Conservation (phyloP, 2,329 filamentous ascomycete genomes). For the Rutstroemia sp. region DNA sequence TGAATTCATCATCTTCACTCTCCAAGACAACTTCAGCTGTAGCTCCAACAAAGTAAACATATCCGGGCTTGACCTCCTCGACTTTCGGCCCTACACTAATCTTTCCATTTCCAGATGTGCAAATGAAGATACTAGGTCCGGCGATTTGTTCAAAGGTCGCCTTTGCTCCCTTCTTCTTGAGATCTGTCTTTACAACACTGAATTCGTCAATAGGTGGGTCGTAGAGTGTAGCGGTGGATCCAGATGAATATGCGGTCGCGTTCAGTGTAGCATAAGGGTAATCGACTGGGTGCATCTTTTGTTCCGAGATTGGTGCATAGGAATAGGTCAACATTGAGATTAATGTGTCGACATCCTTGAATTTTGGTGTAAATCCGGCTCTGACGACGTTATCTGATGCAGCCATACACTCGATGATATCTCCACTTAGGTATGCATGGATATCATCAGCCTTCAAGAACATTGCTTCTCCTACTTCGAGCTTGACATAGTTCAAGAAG, state of each 20-base stretch:
- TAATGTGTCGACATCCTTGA: conserved; percentile 88
- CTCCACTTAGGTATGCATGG: conserved; percentile 86
- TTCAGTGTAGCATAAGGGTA: conserved; percentile 85
- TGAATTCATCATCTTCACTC: conserved; percentile 65
- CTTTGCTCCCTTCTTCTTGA: conserved; percentile 67
- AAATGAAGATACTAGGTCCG: conserved; percentile 89
- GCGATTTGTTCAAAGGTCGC: conserved; percentile 81
- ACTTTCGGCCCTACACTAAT: conserved; percentile 80
- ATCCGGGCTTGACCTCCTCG: conserved; percentile 65
- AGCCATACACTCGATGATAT: conserved; percentile 99
- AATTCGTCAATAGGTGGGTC: conserved; percentile 97
- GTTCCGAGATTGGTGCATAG: conserved; percentile 87
- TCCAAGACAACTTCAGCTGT: conserved; percentile 78
- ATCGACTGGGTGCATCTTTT: conserved; percentile 82
- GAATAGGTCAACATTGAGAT: conserved; percentile 91
- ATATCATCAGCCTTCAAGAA: conserved; percentile 96
- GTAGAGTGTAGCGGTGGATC: conserved; percentile 68
- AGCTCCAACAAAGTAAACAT: conserved; percentile 80
- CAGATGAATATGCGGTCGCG: conserved; percentile 70
- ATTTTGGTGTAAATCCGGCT: conserved; percentile 95
- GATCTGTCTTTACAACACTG: conserved; percentile 72
- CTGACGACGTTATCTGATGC: conserved; percentile 98
- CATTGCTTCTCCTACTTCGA: conserved; percentile 85
- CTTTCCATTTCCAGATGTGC: conserved; percentile 73
- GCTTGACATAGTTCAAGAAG: conserved; percentile 91